Evolutionary conservation across 495 filamentous ascomycete genomes (phyloP).

Genomic region (Annulohypoxylon stygium): DNA sequence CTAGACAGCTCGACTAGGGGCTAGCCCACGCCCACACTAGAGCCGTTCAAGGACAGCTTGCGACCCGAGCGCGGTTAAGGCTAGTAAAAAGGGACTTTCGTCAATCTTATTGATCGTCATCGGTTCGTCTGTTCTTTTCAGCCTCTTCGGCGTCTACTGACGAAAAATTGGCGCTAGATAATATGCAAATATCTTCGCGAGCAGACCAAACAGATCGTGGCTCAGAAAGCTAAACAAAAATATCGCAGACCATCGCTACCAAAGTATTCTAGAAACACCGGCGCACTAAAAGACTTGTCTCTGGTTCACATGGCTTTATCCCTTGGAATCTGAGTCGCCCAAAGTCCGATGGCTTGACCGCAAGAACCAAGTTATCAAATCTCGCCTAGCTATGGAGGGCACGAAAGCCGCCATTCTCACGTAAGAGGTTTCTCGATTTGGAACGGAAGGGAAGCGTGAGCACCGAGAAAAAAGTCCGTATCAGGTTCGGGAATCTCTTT

Average conservation of each 20-base stretch:
- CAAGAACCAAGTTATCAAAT: slow-evolving; percentile 11
- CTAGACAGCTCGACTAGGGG: slow-evolving; percentile 3
- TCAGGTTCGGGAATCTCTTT: slow-evolving; percentile 27
- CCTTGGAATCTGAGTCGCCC: slow-evolving; percentile 26
- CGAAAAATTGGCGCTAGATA: slow-evolving; percentile 15
- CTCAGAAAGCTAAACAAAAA: not conserved
- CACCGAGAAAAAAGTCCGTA: slow-evolving; percentile 33
- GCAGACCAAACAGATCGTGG: slow-evolving; percentile 14
- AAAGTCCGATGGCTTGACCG: slow-evolving; percentile 28
- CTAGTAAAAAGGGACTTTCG: slow-evolving; percentile 37
- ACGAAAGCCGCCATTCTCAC: slow-evolving; percentile 25
- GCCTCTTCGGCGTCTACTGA: slow-evolving; percentile 22
- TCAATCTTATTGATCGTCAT: slow-evolving; percentile 40
- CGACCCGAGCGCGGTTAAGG: slow-evolving; percentile 32
- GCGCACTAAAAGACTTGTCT: slow-evolving; percentile 13
- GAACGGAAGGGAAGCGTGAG: slow-evolving; percentile 32
- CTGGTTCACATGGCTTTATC: slow-evolving; percentile 4
- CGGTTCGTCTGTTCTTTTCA: slow-evolving; percentile 28
- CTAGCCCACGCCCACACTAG: slow-evolving; percentile 25
- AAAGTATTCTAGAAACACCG: slow-evolving; percentile 4
- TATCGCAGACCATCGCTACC: not conserved
- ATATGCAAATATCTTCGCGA: slow-evolving; percentile 19
- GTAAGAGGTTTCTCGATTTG: slow-evolving; percentile 35
- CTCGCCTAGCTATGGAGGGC: slow-evolving; percentile 9
- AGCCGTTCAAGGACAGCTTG: slow-evolving; percentile 18